phyloP scores from a whole-genome alignment of 192 early-diverging fungal species.

The Chytriomyces sp. region DNA sequence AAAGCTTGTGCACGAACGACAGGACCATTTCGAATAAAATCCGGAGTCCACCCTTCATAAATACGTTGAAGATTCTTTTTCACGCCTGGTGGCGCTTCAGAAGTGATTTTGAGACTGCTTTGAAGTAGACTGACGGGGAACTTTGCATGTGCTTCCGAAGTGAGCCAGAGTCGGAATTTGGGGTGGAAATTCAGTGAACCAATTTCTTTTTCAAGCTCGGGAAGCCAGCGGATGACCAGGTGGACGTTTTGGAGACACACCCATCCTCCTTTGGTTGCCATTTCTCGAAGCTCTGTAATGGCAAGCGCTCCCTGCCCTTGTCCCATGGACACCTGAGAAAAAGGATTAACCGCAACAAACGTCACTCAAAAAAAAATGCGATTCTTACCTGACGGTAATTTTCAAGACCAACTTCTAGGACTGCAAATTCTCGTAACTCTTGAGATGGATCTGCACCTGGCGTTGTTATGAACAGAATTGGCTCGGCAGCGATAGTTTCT shows the following conservation, averaged over 20 bases:
- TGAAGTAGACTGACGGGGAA: conserved; percentile 58
- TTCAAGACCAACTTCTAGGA: conserved; percentile 46
- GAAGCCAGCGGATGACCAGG: conserved; percentile 61
- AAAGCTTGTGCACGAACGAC: conserved; percentile 59
- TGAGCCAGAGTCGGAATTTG: conserved; percentile 63
- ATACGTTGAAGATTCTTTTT: conserved; percentile 64
- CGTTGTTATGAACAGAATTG: conserved; percentile 65
- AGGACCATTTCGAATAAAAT: conserved; percentile 50
- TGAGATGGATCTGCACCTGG: conserved; percentile 64
- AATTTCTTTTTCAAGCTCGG: conserved; percentile 58
- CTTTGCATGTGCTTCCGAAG: conserved; percentile 59
- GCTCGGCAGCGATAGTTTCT: conserved; percentile 54
- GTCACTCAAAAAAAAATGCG: not conserved
- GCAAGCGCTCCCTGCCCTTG: conserved; percentile 65
- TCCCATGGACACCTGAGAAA: conserved; percentile 59
- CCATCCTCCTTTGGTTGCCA: conserved; percentile 52
- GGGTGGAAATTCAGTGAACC: conserved; percentile 36
- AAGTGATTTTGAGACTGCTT: conserved; percentile 59
- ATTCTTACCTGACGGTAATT: conserved; percentile 53
- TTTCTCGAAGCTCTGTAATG: conserved; percentile 41
- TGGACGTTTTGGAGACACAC: conserved; percentile 65
- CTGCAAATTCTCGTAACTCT: conserved; percentile 58
- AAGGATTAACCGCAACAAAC: not conserved
- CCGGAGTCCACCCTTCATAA: conserved; percentile 54
- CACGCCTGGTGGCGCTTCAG: conserved; percentile 64